Base-by-base conservation (phyloP, 2,329 filamentous ascomycete species). In the Zasmidium citrigriseum region DNA sequence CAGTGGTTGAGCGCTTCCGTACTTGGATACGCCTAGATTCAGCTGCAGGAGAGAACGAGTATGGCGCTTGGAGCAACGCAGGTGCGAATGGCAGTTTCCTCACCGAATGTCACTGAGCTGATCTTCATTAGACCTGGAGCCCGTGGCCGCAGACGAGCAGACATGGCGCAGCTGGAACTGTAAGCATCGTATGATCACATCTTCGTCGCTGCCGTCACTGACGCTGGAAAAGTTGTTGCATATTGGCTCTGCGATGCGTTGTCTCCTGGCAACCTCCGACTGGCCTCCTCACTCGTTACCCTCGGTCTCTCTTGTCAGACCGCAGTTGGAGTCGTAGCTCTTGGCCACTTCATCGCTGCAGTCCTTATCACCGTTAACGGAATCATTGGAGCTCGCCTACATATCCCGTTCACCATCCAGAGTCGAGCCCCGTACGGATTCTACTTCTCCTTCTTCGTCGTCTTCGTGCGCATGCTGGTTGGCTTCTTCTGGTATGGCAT, bases 401-500 rank as follows among this genome's bases (percentile, higher is more conserved):
- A 70, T 52, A 68, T 69, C n/a, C 67, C 68, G 4, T 70, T 65
- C 34, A 67, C 68, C 22, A 61, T 69, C 4, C 65, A 68, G 54
- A 64, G 63, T 23, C 57, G 69, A 52, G 64, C 66, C n/a, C 58
- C 68, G 2, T 71, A 65, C 24, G 69, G 69, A 3, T 69, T 68
- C 54, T 68, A 67, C 56, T 68, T 65, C 44, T 57, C 59, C 1
- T 64, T 58, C 48, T 22, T 64, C 23, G 60, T 64, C 4, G 62
- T 64, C 14, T 52, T 74, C 24, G 69, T 72, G 18, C 66, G 73
- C 18, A 68, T 72, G 46, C 65, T 73, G 27, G 64, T 74, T 18
- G 71, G 70, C 20, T 67, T 74, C 12, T 73, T 75, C 61, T 75
- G 73, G 72, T 71, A 69, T 49, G 69, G 68, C 1, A 70, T 71